Base-by-base conservation (phyloP, 257 asterid genomes). In the Penstemon davidsonii region DNA sequence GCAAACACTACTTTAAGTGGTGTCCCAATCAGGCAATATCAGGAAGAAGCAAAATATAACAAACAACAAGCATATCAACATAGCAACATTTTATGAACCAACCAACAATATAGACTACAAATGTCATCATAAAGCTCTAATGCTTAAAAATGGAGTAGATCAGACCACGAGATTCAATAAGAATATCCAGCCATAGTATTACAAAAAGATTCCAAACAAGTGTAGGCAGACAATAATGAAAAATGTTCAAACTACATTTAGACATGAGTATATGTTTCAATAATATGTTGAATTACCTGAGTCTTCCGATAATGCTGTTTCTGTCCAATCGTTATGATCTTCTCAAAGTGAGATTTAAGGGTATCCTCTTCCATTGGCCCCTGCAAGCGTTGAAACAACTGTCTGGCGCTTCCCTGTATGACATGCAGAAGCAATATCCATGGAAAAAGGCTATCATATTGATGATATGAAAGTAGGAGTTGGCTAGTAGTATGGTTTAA, bases 301-400 rank as follows among this genome's bases (percentile, higher is more conserved):
- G 76, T 74, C 81, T 79, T 91, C 55, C 80, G 85, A 70, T 62
- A 36, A 71, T 74, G 86, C 56, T 76, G 87, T 73, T 85, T 89
- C 81, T 79, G 91, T 57, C 84, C 90, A 78, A 95, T 80, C 79
- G 76, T 60, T 60, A 87, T 89, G 70, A 95, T 95, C 82, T 87
- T 89, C 81, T 87, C 98, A 82, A 91, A 89, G 78, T 95, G 96
- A 76, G 94, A 89, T 79, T 88, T 88, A 57, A 89, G 87, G 58
- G 90, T 81, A 72, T 85, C 96, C 87, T 95, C 99, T 78, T 91
- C 98, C 91, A 88, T 77, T 71, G 99, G 99, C 61, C 96, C 98
- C 82, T 88, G 96, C 79, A 95, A 78, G 52, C 85, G 90, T 75
- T 91, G 96, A 81, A 95, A 89, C 81, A 95, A 82, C 76, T 91